Base-by-base conservation (phyloP, 2,329 filamentous ascomycete genomes). In the Exophiala xenobiotica region DNA sequence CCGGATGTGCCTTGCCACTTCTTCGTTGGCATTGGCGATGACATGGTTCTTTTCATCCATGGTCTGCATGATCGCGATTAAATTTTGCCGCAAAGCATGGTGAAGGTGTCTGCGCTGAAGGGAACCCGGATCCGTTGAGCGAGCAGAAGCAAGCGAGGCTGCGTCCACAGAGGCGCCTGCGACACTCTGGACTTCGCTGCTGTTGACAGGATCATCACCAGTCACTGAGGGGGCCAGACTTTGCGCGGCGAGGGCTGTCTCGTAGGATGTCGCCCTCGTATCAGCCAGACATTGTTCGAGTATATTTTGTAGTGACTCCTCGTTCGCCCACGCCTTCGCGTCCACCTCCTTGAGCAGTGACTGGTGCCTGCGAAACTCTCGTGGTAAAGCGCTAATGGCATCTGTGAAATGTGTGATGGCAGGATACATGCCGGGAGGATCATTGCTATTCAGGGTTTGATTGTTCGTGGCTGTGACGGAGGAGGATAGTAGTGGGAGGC, bases 1-100 rank as follows among this genome's bases (percentile, higher is more conserved):
- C 53, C 81, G 75, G 27, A 96, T 78, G 65, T 96, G 90, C 65
- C 88, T 88, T 59, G 89, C 83, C 9, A 97, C 81, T 39, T 91
- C 89, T 61, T 95, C 88, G 63, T 92, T 93, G 48, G 93, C 92
- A 12, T 92, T 95, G 29, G 88, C 87, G 50, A 97, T 87, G 61
- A 99, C 93, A 62, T 96, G 91, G 61, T 96, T 96, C 73, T 99
- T 99, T 72, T 99, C 93, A 65, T 99, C 93, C 29, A 97, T 80
- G 1, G 91, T 92, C 41, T 90, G 83, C 38, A 97, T 82, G 77
- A 97, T 87, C 62, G 91, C 87, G 59, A 86, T 82, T 46, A 96
- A 85, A 59, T 87, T 86, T 62, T 83, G 78, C 29, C 90, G 85
- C 46, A 92, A 83, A 54, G 89, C 85, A 63, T 85, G 82, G 67